Evolutionary conservation across 2,329 filamentous ascomycete species (phyloP).

Genomic region (Colletotrichum camelliae): DNA sequence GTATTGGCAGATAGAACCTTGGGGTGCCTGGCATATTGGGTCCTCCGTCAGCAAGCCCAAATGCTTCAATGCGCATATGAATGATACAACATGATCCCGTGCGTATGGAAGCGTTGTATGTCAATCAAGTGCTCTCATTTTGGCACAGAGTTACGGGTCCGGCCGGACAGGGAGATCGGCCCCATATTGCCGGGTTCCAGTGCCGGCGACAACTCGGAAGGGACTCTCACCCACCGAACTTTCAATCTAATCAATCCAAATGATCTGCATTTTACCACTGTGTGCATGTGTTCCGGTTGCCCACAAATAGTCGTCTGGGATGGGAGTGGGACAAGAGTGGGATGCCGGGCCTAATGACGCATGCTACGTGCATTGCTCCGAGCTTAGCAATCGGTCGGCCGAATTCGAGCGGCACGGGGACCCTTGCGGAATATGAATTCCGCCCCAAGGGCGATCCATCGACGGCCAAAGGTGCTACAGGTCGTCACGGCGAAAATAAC

Average conservation of each 20-base stretch:
- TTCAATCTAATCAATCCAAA: rapidly evolving
- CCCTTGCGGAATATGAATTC: neutral
- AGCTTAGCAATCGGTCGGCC: neutral
- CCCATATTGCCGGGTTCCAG: neutral
- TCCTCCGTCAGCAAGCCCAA: too few relatives aligned
- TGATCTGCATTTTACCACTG: neutral
- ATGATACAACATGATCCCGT: neutral
- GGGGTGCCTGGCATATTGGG: too few relatives aligned
- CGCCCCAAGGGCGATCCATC: neutral
- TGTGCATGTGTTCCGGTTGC: neutral
- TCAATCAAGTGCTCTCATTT: neutral
- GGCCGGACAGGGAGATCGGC: neutral
- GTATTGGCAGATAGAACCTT: too few relatives aligned
- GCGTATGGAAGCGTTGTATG: neutral
- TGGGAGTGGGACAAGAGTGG: rapidly evolving
- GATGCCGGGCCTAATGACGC: neutral
- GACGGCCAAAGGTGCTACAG: neutral
- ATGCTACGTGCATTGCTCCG: neutral
- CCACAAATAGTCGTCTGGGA: neutral
- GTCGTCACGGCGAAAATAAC: neutral
- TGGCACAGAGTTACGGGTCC: neutral
- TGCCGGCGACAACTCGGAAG: neutral
- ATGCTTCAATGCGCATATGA: neutral
- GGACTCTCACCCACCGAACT: neutral
- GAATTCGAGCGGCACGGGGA: neutral